phyloP scores from a whole-genome alignment of 768 basidiomycete genomes.

The Kwoniella sp. region DNA sequence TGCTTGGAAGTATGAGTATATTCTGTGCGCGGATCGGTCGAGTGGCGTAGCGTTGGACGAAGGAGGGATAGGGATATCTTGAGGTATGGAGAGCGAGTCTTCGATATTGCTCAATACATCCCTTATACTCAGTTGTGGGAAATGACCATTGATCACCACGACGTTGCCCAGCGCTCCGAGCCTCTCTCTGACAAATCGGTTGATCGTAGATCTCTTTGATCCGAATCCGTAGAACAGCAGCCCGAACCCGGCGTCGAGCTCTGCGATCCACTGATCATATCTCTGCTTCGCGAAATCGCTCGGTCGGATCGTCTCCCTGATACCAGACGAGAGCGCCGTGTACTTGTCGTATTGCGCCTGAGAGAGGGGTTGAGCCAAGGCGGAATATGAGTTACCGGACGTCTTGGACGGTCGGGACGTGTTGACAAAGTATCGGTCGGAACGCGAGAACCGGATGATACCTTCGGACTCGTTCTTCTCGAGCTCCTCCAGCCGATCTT shows the following conservation, averaged over 20 bases:
- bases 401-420: constrained; percentile 64
- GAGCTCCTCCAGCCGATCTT: constrained; percentile 6
- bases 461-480: constrained; percentile 21
- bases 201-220: constrained; percentile 76
- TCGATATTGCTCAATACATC: constrained; percentile 62
- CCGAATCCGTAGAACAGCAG: constrained; percentile 86
- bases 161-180: constrained; percentile 70
- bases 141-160: constrained; percentile 76
- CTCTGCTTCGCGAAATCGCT: constrained; percentile 24
- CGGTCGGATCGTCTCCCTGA: constrained; percentile 16
- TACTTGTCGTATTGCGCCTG: constrained; percentile 41
- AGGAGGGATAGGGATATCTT: constrained; percentile 31
- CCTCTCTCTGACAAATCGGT: constrained; percentile 68
- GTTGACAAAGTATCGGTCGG: constrained; percentile 79
- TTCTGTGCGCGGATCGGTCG: constrained; percentile 68
- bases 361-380: constrained; percentile 69
- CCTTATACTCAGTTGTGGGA: constrained; percentile 68
- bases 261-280: constrained; percentile 64
- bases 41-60: constrained; percentile 54
- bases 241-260: constrained; percentile 83
- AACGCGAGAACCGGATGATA: constrained; percentile 67
- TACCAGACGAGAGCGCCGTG: constrained; percentile 9
- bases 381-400: constrained; percentile 77
- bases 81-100: constrained; percentile 54
- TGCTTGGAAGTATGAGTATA: constrained; percentile 67